Percentiles rank a stretch among this genome's conserved stretches.
These are phyloP conservation scores for Penicillium simplicissimum DNA, from an alignment of 495 filamentous ascomycete species.

Conservation along the genomic window DNA sequence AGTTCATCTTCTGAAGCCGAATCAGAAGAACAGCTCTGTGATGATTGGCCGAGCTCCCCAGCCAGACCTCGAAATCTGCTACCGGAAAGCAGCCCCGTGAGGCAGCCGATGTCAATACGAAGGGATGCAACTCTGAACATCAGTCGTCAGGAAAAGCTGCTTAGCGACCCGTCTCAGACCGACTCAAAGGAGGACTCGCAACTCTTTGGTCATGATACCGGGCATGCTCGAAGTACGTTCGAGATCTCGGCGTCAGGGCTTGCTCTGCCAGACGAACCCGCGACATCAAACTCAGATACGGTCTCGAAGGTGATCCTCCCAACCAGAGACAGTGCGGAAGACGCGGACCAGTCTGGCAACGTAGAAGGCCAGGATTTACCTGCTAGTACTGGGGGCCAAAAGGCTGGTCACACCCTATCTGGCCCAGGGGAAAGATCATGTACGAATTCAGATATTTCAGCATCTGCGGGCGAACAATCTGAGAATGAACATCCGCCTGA, in stretches of 20 bases:
- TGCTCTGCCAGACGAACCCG: not conserved
- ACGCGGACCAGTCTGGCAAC: not conserved
- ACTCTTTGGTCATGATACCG: not conserved
- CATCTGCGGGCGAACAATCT: constrained; percentile 13
- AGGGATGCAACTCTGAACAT: not conserved
- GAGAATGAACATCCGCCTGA: constrained; percentile 30
- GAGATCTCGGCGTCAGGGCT: not conserved
- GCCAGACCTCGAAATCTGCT: constrained; percentile 9
- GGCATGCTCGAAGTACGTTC: not conserved
- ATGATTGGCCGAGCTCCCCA: not conserved
- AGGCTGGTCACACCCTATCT: not conserved
- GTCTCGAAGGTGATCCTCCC: not conserved
- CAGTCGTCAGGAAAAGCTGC: not conserved
- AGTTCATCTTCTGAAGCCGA: constrained; percentile 6
- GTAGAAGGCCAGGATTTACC: not conserved
- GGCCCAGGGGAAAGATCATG: not conserved
- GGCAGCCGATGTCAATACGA: not conserved
- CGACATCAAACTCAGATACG: not conserved
- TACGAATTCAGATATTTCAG: not conserved
- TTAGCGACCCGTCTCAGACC: not conserved
- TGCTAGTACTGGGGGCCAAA: not conserved
- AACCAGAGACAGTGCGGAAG: not conserved
- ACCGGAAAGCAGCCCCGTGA: constrained; percentile 32
- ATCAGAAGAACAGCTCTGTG: not conserved
- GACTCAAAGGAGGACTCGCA: not conserved